Percentiles rank a stretch among this genome's conserved stretches.
Evolutionary conservation across 768 basidiomycete genomes (phyloP).

Genomic region (Filobasidium wieringae): DNA sequence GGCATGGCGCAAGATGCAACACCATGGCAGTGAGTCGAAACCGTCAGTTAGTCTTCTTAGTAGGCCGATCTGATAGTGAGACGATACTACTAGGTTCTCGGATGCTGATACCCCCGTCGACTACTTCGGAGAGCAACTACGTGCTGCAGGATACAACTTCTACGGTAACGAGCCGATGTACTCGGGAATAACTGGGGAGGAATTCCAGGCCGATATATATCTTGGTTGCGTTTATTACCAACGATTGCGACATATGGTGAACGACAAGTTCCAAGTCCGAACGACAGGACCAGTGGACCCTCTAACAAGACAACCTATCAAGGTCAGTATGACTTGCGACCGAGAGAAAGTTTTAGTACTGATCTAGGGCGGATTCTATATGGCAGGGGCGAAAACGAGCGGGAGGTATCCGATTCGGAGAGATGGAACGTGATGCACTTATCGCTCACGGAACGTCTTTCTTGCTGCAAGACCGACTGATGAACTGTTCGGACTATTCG

Average conservation of each 20-base stretch:
- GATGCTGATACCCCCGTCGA: slow-evolving; percentile 95
- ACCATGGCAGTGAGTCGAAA: slow-evolving; percentile 70
- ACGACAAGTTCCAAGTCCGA: slow-evolving; percentile 98
- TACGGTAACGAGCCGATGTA: slow-evolving; percentile 99
- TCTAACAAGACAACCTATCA: slow-evolving; percentile 90
- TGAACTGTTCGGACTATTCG: slow-evolving; percentile 99
- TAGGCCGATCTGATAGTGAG: not conserved
- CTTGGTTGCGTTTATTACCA: slow-evolving; percentile 98
- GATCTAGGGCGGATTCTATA: too few relatives aligned
- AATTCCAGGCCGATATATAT: slow-evolving; percentile 98
- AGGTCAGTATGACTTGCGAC: slow-evolving; percentile 47
- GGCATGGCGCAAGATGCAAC: slow-evolving; percentile 97
- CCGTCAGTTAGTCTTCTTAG: not conserved
- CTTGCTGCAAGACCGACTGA: slow-evolving; percentile 91
- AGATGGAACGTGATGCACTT: slow-evolving; percentile 98
- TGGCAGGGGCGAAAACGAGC: slow-evolving; percentile 90
- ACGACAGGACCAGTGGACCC: slow-evolving; percentile 96
- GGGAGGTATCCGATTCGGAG: slow-evolving; percentile 97
- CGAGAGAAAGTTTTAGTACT: too few relatives aligned
- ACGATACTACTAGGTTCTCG: slow-evolving; percentile 55
- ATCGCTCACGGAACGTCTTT: slow-evolving; percentile 98
- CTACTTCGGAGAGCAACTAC: slow-evolving; percentile 78
- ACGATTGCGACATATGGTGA: slow-evolving; percentile 95
- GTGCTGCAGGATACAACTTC: slow-evolving; percentile 92
- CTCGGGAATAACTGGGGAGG: slow-evolving; percentile 95